Base-by-base conservation (phyloP, 2,329 filamentous ascomycete species). In the Pseudopyrenochaeta lycopersici region DNA sequence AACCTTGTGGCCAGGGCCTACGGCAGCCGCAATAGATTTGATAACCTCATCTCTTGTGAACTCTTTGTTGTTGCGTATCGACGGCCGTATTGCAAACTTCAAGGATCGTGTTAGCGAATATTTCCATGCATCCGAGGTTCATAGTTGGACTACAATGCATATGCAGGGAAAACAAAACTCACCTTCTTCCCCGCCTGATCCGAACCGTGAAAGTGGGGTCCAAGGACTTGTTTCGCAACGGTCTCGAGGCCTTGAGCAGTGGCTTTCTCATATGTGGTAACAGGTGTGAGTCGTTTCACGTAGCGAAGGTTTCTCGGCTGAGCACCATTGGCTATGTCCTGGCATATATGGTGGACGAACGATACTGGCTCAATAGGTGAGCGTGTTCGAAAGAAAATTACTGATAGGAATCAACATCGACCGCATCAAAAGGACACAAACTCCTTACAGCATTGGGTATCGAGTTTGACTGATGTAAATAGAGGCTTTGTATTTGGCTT, bases 51-150 rank as follows among this genome's bases (percentile, higher is more conserved):
- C 85, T 53, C 90, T 84, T 63, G 85, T 88, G 56, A 94, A 81
- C 3, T 82, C 81, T 62, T 81, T 88, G 75, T 93, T 88, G 67
- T 90, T 91, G 49, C 91, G 87, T 56, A 91, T 85, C 12, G 85
- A 89, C n/a, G 89, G 86, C 39, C 91, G 86, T 63, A 96, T 93
- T n/a, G 90, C 91, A 76, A 92, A 95, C 90, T 94, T 56, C 23
- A 7, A 36, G 40, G 23, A 46, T 49, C 21, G 44, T 32, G 38
- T 73, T 61, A 73, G 68, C 53, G 43, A 56, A 30, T 42, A 47
- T 47, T 50, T 43, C 49, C 46, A 49, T 46, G 55, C 39, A 48
- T 39, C 45, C 11, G 51, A 32, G 44, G 33, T 44, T 50, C 46
- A 45, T 54, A 33, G 51, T 50, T 49, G 55, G 42, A 52, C 45